These are phyloP conservation scores for Rhizomucor miehei DNA, from an alignment of 371 early-diverging fungal genomes.

Conservation along the genomic window DNA sequence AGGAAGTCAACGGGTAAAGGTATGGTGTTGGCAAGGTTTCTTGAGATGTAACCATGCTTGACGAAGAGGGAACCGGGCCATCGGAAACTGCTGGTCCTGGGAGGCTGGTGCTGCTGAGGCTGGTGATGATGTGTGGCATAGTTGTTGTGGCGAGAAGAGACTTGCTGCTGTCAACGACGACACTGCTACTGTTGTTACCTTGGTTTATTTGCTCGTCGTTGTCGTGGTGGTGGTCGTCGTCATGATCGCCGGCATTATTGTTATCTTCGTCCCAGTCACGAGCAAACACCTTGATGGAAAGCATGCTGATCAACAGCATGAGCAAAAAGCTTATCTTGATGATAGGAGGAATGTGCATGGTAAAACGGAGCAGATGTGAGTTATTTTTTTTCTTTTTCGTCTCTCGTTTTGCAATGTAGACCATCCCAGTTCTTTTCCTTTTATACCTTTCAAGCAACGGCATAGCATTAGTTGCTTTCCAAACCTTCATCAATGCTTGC, in stretches of 20 bases:
- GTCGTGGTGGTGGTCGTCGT: constrained; percentile 4
- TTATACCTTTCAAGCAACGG: background rate
- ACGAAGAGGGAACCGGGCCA: background rate
- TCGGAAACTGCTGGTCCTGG: background rate
- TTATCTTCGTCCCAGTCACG: constrained; percentile 5
- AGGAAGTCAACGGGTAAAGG: background rate
- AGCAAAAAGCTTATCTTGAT: constrained; percentile 5
- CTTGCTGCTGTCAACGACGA: background rate
- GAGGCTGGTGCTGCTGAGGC: no score
- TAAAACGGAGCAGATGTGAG: background rate
- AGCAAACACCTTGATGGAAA: constrained; percentile 5
- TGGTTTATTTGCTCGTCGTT: background rate
- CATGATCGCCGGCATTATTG: no score
- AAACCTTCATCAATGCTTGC: no score
- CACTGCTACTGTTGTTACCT: background rate
- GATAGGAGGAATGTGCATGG: background rate
- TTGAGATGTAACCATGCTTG: background rate
- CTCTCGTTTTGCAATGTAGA: background rate
- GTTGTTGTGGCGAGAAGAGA: background rate
- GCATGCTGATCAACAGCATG: constrained; percentile 1
- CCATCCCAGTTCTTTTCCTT: no score
- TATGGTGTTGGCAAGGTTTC: background rate
- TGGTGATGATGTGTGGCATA: background rate
- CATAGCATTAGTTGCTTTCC: constrained; percentile 1
- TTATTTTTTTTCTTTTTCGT: background rate